Evolutionary conservation across 1,139 yeast species (phyloP), one percentile per base, ranked within the genome.

Genomic region (Pichia sp.): DNA sequence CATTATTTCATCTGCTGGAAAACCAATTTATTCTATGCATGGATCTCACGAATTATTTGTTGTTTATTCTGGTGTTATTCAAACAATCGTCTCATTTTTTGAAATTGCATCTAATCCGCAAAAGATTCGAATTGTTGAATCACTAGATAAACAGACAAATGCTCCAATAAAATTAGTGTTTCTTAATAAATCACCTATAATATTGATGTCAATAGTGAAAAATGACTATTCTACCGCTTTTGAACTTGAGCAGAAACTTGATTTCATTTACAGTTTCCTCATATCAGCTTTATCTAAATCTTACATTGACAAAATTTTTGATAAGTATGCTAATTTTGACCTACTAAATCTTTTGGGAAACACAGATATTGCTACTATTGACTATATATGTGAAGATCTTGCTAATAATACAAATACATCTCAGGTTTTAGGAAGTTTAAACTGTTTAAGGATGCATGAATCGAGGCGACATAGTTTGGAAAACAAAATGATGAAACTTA

Each of bases 1-100:
- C 49, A 77, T 91, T 6, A 67, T 91, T n/a, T 86, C 96, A 0
- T 66, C 80, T 2, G 95, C 97, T 0, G 98, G 98, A 0, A 91
- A 91, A 59, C 96, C 96, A 1, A 84, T 91, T 7, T 91, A 82
- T 60, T 76, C 94, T 1, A 68, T 83, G 68, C 72, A 80, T 55
- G 96, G 95, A 3, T 64, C 77, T 0, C 95, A 86, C 46, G 80
- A 77, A 38, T 63, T 79, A 21, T 68, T 83, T 1, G 66, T 84
- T 36, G 85, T 91, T 1, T 83, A 84, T 54, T 77, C 84, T 67
- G 93, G 91, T 1, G 65, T 81, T 3, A 67, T 81, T 6, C 84
- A 84, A 41, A 79, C 89, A 0, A 73, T 81, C 20, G 70, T 79
- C 6, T 72, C 84, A 2, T 75, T 75, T 39, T 79, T 78, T 52